Evolutionary conservation across 805 yeast species (phyloP).

Genomic region (Candida pseudofarinosa): DNA sequence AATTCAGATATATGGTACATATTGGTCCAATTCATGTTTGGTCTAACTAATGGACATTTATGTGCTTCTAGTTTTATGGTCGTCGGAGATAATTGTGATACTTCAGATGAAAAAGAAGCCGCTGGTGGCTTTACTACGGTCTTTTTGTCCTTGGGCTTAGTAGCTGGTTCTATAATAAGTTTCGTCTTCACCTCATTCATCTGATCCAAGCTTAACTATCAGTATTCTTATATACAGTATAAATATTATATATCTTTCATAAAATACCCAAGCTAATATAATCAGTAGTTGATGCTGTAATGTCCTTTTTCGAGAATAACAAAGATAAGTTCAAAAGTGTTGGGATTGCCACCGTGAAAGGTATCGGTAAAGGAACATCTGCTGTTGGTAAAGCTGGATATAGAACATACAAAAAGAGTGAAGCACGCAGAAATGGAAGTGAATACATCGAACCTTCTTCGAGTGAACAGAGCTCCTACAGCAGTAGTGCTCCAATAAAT

Average conservation of each 20-base stretch:
- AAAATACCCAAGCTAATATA: too few species aligned
- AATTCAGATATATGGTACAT: slow-evolving; percentile 66
- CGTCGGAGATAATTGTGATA: slow-evolving; percentile 56
- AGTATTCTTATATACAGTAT: not conserved
- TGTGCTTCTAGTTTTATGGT: slow-evolving; percentile 77
- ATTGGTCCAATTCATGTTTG: slow-evolving; percentile 69
- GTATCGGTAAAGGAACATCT: slow-evolving; percentile 48
- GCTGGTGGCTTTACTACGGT: slow-evolving; percentile 93
- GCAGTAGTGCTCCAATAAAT: slow-evolving; percentile 14
- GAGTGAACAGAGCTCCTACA: not conserved
- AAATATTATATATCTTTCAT: too few species aligned
- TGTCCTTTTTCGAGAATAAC: slow-evolving; percentile 40
- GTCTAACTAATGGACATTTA: slow-evolving; percentile 83
- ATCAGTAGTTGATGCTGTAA: slow-evolving; percentile 4
- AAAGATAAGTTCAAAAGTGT: slow-evolving; percentile 50
- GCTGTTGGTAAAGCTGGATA: slow-evolving; percentile 50
- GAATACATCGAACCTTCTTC: slow-evolving; percentile 1
- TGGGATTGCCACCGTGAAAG: slow-evolving; percentile 45
- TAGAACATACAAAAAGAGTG: slow-evolving; percentile 45
- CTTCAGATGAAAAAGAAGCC: slow-evolving; percentile 73
- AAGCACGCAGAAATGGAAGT: slow-evolving; percentile 22
- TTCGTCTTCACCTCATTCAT: slow-evolving; percentile 51
- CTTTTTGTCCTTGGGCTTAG: slow-evolving; percentile 71
- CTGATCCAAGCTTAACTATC: too few species aligned
- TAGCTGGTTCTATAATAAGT: slow-evolving; percentile 74